Conservation (phyloP, 2,329 filamentous ascomycete species). For the Fusarium sp. region DNA sequence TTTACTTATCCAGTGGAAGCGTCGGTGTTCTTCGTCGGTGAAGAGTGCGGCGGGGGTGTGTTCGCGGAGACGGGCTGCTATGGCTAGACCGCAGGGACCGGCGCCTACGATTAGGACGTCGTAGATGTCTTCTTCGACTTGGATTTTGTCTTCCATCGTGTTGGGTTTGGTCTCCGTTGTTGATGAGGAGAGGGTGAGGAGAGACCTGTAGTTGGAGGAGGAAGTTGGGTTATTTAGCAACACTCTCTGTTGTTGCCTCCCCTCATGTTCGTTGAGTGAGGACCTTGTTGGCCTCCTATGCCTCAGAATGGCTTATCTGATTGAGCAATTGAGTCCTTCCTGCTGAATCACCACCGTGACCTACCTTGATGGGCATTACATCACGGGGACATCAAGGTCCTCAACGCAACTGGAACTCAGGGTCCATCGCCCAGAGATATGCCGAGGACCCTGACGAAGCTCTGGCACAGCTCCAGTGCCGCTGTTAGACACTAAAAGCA, state of each 20-base stretch:
- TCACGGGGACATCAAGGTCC: conserved; percentile 37
- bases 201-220: background rate
- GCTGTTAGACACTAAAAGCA: background rate
- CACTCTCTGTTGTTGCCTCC: background rate
- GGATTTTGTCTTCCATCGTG: conserved; percentile 4
- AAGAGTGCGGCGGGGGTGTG: conserved; percentile 79
- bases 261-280: conserved; percentile 4
- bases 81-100: conserved; percentile 76
- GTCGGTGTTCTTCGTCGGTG: conserved; percentile 80
- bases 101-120: conserved; percentile 78
- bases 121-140: conserved; percentile 53
- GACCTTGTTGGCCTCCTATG: conserved; percentile 16
- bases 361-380: conserved; percentile 37
- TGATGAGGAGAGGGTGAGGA: background rate
- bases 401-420: background rate
- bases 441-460: background rate
- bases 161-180: conserved; percentile 5
- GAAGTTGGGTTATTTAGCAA: conserved; percentile 8
- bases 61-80: conserved; percentile 75
- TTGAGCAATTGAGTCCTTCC: background rate
- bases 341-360: background rate
- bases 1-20: conserved; percentile 79
- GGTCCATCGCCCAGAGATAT: conserved; percentile 4
- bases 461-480: too few relatives aligned
- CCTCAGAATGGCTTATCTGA: background rate